Base-by-base conservation (phyloP, 2,329 filamentous ascomycete genomes). In the Neospermospora avenae region DNA sequence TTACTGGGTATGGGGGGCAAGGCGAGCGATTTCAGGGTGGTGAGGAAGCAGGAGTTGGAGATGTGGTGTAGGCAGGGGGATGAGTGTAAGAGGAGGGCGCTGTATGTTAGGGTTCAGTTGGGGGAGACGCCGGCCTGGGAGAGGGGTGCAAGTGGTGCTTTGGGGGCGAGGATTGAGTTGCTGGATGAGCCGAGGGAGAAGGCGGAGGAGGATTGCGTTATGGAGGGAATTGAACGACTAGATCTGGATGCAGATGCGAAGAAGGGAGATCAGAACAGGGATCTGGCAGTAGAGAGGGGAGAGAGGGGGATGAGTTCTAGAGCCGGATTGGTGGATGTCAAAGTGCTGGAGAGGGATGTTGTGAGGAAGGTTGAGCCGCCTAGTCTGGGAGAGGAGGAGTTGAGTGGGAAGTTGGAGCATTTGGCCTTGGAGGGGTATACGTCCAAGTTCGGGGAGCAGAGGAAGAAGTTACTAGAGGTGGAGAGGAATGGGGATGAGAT, bases 91-190 rank as follows among this genome's bases (percentile, higher is more conserved):
- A 84, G 85, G 65, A 82, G 90, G 52, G 92, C 90, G 2, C 79
- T 96, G 66, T 96, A 92, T 74, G 81, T 98, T 68, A 90, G 92
- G 70, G 89, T 96, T 24, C 95, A 99, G 78, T 82, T 98, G 41
- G 88, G 84, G 65, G 89, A 95, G 71, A 87, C 89, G 63, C 91
- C 92, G 0, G 90, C 90, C 0, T 96, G 93, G 91, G 85, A 95
- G 74, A 81, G 93, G 55, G 83, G 82, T 4, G 65, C 52, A 20
- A 44, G 53, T 3, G 44, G 53, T 2, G 42, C 62, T 24, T 59
- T 31, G 25, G 53, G 52, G 6, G 72, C 54, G 28, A 62, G 78
- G 45, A 83, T 91, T 63, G 81, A 88, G 37, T 70, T 91, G 37
- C 74, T 88, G 1, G 85, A 91, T 57, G 91, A 96, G 73, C 83